phyloP scores from a whole-genome alignment of 2,329 filamentous ascomycete genomes.

The Pseudocercospora cruenta region DNA sequence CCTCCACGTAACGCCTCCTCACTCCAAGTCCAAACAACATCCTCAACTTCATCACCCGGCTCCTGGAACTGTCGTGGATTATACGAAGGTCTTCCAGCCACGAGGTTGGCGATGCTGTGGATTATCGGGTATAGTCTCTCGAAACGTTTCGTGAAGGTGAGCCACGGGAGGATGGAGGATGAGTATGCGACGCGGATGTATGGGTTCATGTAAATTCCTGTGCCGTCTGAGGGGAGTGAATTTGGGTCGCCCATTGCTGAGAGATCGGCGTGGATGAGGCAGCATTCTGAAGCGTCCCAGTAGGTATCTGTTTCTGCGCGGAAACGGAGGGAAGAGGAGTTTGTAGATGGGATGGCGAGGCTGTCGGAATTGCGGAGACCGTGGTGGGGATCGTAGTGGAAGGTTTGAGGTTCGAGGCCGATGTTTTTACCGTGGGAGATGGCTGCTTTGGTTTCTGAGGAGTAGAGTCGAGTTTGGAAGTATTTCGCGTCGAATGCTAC shows the following conservation, averaged over 20 bases:
- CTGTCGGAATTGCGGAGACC: conserved; percentile 13
- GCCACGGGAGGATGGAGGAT: conserved; percentile 59
- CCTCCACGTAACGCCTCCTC: too few relatives aligned
- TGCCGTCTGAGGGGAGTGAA: conserved; percentile 43
- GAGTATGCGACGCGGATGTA: conserved; percentile 74
- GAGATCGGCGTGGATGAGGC: conserved; percentile 53
- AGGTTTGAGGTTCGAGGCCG: neutral
- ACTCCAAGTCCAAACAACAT: conserved; percentile 56
- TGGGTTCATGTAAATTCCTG: conserved; percentile 73
- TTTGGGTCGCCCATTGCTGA: conserved; percentile 31
- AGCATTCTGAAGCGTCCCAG: conserved; percentile 55
- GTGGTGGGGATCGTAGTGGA: conserved; percentile 15
- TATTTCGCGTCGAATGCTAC: conserved; percentile 66
- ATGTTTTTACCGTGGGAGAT: neutral
- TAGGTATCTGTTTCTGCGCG: conserved; percentile 47
- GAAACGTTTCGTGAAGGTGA: conserved; percentile 64
- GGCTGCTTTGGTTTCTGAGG: neutral
- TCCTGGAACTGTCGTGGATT: conserved; percentile 65
- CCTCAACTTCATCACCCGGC: conserved; percentile 58
- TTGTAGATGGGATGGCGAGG: conserved; percentile 37
- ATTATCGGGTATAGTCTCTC: conserved; percentile 66
- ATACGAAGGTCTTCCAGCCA: conserved; percentile 60
- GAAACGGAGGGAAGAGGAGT: conserved; percentile 42
- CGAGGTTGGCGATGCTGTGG: conserved; percentile 60
- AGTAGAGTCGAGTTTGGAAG: conserved; percentile 51